These are phyloP conservation scores for Talaromyces borbonicus DNA, from an alignment of 495 filamentous ascomycete species.

Conservation along the genomic window DNA sequence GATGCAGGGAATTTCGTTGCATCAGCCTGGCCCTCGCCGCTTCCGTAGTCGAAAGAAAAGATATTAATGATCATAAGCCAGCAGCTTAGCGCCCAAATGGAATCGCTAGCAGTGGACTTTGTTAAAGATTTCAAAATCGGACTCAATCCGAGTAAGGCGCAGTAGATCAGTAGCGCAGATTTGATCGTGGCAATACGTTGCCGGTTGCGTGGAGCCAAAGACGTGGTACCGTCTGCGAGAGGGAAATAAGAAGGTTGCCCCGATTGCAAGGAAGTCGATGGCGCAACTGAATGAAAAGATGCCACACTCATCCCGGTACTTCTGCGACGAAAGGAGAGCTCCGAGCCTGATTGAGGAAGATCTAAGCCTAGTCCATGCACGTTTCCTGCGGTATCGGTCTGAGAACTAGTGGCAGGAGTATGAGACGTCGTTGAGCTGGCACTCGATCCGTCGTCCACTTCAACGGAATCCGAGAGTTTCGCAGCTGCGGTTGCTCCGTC, in stretches of 20 bases:
- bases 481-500: conserved; percentile 31
- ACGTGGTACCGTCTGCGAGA: conserved; percentile 15
- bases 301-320: conserved; percentile 13
- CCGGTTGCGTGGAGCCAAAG: conserved; percentile 50
- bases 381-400: conserved; percentile 20
- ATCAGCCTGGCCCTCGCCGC: conserved; percentile 36
- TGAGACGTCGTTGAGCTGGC: conserved; percentile 34
- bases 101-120: conserved; percentile 77
- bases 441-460: conserved; percentile 36
- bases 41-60: conserved; percentile 93
- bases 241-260: background rate
- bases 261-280: background rate
- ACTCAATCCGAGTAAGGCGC: conserved; percentile 76
- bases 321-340: conserved; percentile 16
- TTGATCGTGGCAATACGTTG: conserved; percentile 68
- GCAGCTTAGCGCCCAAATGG: conserved; percentile 92
- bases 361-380: conserved; percentile 41
- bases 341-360: conserved; percentile 21
- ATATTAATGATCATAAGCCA: conserved; percentile 93
- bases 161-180: conserved; percentile 89
- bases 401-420: conserved; percentile 15
- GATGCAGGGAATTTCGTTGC: conserved; percentile 65
- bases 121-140: conserved; percentile 94
- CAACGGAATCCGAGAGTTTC: conserved; percentile 23
- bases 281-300: conserved; percentile 3